Conservation (phyloP, 1,139 yeast species). For the Sugiyamaella japonica region DNA sequence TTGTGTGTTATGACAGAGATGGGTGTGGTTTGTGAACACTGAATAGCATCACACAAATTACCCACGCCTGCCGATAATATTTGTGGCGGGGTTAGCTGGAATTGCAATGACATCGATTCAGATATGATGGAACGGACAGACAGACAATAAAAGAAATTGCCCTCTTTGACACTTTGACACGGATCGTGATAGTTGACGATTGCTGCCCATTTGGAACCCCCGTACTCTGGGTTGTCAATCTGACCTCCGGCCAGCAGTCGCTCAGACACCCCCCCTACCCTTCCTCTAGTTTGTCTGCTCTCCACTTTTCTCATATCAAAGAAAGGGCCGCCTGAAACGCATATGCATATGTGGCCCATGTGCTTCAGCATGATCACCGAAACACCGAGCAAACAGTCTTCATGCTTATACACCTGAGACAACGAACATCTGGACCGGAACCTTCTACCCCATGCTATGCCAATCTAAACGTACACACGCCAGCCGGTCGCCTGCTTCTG, state of each 20-base stretch:
- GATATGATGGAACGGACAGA: slow-evolving; percentile 8
- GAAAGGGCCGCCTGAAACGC: background rate
- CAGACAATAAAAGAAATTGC: no score
- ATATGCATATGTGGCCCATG: background rate
- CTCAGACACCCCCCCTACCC: no score
- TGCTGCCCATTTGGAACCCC: no score
- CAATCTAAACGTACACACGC: background rate
- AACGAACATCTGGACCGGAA: no score
- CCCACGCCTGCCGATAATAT: background rate
- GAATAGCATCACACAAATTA: background rate
- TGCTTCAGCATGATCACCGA: background rate
- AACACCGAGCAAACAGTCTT: background rate
- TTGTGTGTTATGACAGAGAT: no score
- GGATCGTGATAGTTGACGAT: background rate
- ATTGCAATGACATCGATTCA: background rate
- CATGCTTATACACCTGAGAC: no score
- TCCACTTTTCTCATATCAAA: no score
- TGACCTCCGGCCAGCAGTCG: no score
- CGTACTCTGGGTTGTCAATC: no score
- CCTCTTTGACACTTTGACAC: background rate
- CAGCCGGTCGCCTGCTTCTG: background rate
- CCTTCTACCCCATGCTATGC: background rate
- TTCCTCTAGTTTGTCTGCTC: no score
- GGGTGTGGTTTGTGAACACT: background rate
- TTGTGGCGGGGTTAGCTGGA: background rate